A percentile compares a stretch with the other conserved stretches of the same genome.
Evolutionary conservation across 2,329 filamentous ascomycete species (phyloP).

Genomic region (Boeremia exigua): DNA sequence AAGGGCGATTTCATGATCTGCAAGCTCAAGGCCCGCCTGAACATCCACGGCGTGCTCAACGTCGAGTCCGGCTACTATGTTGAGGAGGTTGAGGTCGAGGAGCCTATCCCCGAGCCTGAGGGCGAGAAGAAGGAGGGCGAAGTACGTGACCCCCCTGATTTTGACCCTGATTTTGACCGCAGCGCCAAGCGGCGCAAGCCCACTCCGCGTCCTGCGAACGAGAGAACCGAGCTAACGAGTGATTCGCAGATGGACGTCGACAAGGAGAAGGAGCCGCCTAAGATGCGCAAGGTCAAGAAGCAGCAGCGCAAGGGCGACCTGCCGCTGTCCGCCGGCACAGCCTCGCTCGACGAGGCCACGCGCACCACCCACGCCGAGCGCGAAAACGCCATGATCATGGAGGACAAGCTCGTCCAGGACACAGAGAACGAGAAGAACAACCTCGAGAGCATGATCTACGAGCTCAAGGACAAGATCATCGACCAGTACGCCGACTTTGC

Average conservation of each 20-base stretch:
- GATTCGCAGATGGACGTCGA: conserved; percentile 49
- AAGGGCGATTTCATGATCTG: conserved; percentile 99
- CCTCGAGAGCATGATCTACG: conserved; percentile 96
- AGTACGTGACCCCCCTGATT: conserved; percentile 62
- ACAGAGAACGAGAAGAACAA: conserved; percentile 99
- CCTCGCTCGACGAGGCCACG: conserved; percentile 72
- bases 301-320: conserved; percentile 97
- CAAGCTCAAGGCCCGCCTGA: conserved; percentile 97
- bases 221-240: conserved; percentile 39
- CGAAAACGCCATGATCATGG: conserved; percentile 91
- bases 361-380: conserved; percentile 77
- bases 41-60: conserved; percentile 94
- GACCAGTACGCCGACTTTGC: conserved; percentile 89
- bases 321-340: conserved; percentile 82
- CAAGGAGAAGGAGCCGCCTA: conserved; percentile 61
- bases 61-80: conserved; percentile 98
- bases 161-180: conserved; percentile 29
- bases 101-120: conserved; percentile 79
- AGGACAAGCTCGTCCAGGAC: conserved; percentile 97
- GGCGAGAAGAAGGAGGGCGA: conserved; percentile 68
- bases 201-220: conserved; percentile 33
- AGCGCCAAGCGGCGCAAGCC: conserved; percentile 43
- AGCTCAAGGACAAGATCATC: conserved; percentile 92
- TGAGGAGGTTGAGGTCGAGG: conserved; percentile 96
- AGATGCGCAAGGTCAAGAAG: conserved; percentile 98